Conservation (phyloP, 495 filamentous ascomycete genomes). For the Letharia lupina region DNA sequence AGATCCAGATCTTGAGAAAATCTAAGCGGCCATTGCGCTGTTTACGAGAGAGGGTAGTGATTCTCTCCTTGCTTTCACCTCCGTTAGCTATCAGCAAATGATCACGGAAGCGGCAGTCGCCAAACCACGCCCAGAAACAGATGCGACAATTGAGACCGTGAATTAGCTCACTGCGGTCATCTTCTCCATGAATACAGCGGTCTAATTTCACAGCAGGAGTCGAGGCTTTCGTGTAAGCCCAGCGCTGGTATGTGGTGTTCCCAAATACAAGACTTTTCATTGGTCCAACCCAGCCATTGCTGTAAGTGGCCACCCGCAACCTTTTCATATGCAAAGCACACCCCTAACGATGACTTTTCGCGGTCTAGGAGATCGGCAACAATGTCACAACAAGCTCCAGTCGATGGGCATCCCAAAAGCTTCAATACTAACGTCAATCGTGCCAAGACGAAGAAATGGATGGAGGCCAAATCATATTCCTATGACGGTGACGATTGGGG, state of each 20-base stretch:
- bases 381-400: slow-evolving; percentile 24
- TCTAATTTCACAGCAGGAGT: not conserved
- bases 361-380: not conserved
- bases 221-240: not conserved
- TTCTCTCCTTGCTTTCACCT: not conserved
- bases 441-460: slow-evolving; percentile 89
- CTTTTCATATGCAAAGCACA: not conserved
- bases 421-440: slow-evolving; percentile 81
- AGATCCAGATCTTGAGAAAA: not conserved
- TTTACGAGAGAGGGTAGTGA: not conserved
- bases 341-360: not conserved
- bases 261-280: not conserved
- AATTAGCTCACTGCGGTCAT: not conserved
- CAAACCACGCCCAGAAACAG: not conserved
- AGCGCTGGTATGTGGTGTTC: not conserved
- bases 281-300: not conserved
- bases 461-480: slow-evolving; percentile 74
- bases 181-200: not conserved
- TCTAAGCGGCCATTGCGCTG: not conserved
- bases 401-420: slow-evolving; percentile 40
- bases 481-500: slow-evolving; percentile 97
- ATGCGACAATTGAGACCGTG: not conserved
- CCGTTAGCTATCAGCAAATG: not conserved
- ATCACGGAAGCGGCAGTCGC: not conserved
- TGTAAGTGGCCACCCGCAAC: not conserved